A percentile compares a stretch with the other conserved stretches of the same genome.
Evolutionary conservation across 1,284 basidiomycete species (phyloP).

Genomic region (Heterobasidion parviporum): DNA sequence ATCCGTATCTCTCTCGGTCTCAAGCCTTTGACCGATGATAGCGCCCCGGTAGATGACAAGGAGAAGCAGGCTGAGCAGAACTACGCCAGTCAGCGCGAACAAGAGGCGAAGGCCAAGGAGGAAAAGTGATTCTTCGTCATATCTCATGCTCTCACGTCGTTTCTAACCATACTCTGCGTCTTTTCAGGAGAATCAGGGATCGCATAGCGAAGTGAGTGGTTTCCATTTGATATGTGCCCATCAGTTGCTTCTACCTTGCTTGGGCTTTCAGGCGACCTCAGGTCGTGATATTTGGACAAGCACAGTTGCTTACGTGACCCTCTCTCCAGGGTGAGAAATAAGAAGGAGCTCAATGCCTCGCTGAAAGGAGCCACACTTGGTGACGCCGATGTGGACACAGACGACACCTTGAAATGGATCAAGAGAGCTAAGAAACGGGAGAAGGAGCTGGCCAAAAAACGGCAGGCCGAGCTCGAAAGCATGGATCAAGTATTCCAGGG

Average conservation of each 20-base stretch:
- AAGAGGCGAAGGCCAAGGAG: constrained; percentile 66
- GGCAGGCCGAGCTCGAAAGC: constrained; percentile 71
- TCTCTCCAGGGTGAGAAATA: constrained; percentile 75
- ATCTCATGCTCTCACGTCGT: background rate
- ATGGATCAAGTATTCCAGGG: constrained; percentile 71
- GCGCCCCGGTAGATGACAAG: constrained; percentile 52
- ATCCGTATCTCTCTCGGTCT: constrained; percentile 93
- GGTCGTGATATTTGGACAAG: background rate
- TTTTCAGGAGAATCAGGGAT: constrained; percentile 62
- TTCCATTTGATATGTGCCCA: constrained; percentile 14
- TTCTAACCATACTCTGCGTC: constrained; percentile 13
- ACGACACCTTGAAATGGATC: constrained; percentile 81
- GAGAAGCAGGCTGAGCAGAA: constrained; percentile 83
- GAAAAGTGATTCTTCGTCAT: constrained; percentile 48
- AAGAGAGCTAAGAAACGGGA: constrained; percentile 84
- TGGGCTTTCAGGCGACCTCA: constrained; percentile 13
- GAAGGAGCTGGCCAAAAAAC: constrained; percentile 72
- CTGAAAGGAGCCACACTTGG: constrained; percentile 88
- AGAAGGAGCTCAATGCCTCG: constrained; percentile 82
- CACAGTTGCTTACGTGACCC: constrained; percentile 36
- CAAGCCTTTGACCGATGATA: constrained; percentile 83
- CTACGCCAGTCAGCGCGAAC: constrained; percentile 65
- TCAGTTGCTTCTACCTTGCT: constrained; percentile 47
- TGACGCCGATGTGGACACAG: constrained; percentile 66
- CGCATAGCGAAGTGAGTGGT: constrained; percentile 82